Evolutionary conservation across 228 moss, liverwort and hornwort species (phyloP).

Genomic region (Sphagnum magellanicum): DNA sequence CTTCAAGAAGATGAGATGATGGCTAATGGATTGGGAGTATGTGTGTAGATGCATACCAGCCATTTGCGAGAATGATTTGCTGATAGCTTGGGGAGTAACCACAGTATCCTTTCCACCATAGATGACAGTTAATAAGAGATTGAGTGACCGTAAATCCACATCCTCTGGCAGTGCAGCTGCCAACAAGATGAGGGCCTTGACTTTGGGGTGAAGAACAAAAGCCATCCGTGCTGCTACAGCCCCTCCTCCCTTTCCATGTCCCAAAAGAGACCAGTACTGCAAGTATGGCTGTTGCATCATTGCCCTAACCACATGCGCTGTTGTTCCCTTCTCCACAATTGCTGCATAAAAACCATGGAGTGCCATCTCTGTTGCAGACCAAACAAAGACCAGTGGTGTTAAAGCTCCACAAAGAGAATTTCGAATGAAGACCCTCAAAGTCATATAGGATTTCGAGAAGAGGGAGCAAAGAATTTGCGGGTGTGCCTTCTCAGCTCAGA

Average conservation of each 20-base stretch:
- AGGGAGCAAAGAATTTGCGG: no score
- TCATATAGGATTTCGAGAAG: no score
- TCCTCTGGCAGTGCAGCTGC: slow-evolving; percentile 37
- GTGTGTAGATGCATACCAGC: slow-evolving; percentile 12
- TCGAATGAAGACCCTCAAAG: no score
- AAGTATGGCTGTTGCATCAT: slow-evolving; percentile 43
- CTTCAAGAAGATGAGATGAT: no score
- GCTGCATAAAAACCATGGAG: slow-evolving; percentile 20
- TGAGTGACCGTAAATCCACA: slow-evolving; percentile 23
- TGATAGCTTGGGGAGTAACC: slow-evolving; percentile 12
- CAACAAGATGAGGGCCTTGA: slow-evolving; percentile 39
- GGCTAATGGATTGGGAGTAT: no score
- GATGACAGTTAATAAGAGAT: slow-evolving; percentile 26
- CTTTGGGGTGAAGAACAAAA: slow-evolving; percentile 32
- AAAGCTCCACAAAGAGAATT: no score
- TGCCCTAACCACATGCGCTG: slow-evolving; percentile 17
- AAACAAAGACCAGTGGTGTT: neutral
- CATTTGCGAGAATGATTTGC: slow-evolving; percentile 34
- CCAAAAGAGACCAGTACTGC: slow-evolving; percentile 32
- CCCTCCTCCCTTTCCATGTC: slow-evolving; percentile 41
- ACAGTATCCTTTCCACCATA: slow-evolving; percentile 32
- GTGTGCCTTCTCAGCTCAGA: no score
- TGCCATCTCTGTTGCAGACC: slow-evolving; percentile 22
- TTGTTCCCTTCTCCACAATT: slow-evolving; percentile 26
- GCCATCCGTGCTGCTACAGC: slow-evolving; percentile 34